Evolutionary conservation across 2,329 filamentous ascomycete species (phyloP), one percentile per base, ranked within the genome.

Genomic region (Simplicillium sp.): DNA sequence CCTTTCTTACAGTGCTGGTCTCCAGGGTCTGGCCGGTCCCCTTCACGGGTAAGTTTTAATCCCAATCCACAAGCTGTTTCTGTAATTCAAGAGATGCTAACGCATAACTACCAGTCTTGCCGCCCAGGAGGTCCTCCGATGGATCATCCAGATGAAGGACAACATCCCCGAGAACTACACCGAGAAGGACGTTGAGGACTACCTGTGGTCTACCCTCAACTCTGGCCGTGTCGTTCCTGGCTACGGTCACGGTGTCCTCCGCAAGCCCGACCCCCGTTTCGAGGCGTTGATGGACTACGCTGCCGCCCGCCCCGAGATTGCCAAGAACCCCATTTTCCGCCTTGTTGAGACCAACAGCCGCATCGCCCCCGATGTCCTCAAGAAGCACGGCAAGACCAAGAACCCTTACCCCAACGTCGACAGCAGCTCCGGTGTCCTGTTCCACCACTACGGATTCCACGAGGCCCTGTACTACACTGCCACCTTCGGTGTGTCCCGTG

Each of bases 401-500:
- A 95, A 95, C 69, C 88, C 92, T 2, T 94, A 90, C 67, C 92
- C 92, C 49, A 98, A 98, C 61, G 92, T 98, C 46, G 92, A 98
- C 65, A 88, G 84, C 37, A 83, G 80, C 48, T 95, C 88, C 1
- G 92, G 92, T 48, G 89, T 97, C 6, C 75, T 98, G 37, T 97
- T 98, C 79, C 83, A 97, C 66, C 88, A 97, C 71, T 98, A 95
- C 61, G 92, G 90, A 44, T 95, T 98, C 80, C 84, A 86, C 61
- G 87, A 97, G 70, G 95, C 90, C 0, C 74, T 97, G 11, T 98
- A 97, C 73, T 98, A 97, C 70, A 82, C 80, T 4, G 80, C 77
- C 44, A 83, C 80, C 0, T 84, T 84, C 48, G 80, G 80, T 46
- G 80, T 84, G 11, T 80, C 75, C 45, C 68, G 80, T 51, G 80